Conservation (phyloP, 345 rosid species). For the Brassica incana region DNA sequence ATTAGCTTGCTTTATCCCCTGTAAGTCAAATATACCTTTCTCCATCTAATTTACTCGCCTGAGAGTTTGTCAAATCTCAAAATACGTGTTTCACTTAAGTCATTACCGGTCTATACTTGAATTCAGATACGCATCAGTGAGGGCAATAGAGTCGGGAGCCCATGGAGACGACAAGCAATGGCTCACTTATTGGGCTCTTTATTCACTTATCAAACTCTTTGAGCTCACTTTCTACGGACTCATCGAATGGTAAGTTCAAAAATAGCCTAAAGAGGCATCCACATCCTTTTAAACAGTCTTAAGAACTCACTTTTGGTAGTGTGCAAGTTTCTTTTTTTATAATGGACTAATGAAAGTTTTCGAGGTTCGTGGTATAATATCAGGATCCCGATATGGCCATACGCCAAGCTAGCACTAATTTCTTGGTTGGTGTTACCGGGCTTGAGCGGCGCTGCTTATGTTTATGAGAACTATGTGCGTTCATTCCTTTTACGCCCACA, state of each 20-base stretch:
- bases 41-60: not conserved
- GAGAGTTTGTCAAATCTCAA: not conserved
- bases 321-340: not conserved
- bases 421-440: constrained; percentile 90
- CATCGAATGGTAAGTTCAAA: constrained; percentile 49
- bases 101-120: not conserved
- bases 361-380: constrained; percentile 1
- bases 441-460: constrained; percentile 79
- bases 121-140: constrained; percentile 66
- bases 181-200: constrained; percentile 88
- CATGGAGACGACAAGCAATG: constrained; percentile 67
- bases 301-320: not conserved
- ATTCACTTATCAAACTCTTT: constrained; percentile 69
- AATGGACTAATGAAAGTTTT: not conserved
- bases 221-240: constrained; percentile 70
- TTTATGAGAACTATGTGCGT: constrained; percentile 68
- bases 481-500: constrained; percentile 65
- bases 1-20: constrained; percentile 76
- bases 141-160: constrained; percentile 70
- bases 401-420: constrained; percentile 62
- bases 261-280: not conserved
- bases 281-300: not conserved
- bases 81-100: not conserved
- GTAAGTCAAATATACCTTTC: constrained; percentile 44
- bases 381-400: constrained; percentile 87